Evolutionary conservation across 192 early-diverging fungal genomes (phyloP).

Genomic region (Gaertneriomyces semiglobifer): DNA sequence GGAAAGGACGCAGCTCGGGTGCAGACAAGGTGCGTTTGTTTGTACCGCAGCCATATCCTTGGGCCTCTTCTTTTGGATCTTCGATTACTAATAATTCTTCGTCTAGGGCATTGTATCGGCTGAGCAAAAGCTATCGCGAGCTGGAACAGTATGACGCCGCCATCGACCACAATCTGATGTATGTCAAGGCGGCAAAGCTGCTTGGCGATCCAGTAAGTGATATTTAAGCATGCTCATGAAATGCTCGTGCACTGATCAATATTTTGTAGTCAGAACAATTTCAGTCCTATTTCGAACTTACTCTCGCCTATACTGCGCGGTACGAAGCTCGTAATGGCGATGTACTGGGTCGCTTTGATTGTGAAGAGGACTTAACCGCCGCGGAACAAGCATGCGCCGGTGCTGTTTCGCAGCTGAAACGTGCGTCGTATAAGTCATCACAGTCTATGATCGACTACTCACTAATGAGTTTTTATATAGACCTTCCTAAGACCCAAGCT

Average conservation of each 20-base stretch:
- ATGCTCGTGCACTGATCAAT: not conserved
- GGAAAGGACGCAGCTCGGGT: not conserved
- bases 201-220: constrained; percentile 15
- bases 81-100: not conserved
- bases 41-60: too few species aligned
- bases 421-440: not conserved
- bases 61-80: not conserved
- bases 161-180: constrained; percentile 3
- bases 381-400: not conserved
- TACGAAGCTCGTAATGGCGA: constrained; percentile 1
- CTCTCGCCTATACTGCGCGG: constrained; percentile 15
- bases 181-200: constrained; percentile 11
- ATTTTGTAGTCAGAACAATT: constrained; percentile 7
- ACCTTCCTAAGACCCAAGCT: not conserved
- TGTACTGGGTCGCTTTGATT: not conserved
- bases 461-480: not conserved
- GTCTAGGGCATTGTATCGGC: constrained; percentile 15
- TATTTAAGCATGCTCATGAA: not conserved
- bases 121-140: constrained; percentile 15
- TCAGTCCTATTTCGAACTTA: constrained; percentile 15
- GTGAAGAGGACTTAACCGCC: not conserved
- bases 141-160: constrained; percentile 21
- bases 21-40: not conserved
- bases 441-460: not conserved
- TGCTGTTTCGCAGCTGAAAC: constrained; percentile 1